Percentiles rank a stretch among this genome's conserved stretches.
Evolutionary conservation across 352 stramenopile species (phyloP).

Genomic region (Pythium myriotylum): DNA sequence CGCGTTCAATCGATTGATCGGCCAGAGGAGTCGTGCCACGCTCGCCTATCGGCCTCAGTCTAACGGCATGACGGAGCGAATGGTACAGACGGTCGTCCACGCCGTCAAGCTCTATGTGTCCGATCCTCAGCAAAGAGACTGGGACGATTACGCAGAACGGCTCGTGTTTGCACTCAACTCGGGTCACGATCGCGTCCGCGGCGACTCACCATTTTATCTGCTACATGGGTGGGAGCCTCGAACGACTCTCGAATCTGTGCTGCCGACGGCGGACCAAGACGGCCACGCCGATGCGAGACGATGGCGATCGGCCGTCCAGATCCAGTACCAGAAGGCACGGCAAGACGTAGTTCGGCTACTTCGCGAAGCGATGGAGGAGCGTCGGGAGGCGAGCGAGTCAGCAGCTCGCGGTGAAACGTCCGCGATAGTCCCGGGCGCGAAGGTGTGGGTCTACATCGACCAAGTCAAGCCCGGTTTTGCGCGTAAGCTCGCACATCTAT

Average conservation of each 20-base stretch:
- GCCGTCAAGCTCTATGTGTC: conserved; percentile 26
- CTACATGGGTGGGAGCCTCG: conserved; percentile 22
- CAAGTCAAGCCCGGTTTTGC: conserved; percentile 18
- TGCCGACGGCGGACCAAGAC: neutral
- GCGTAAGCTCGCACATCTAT: conserved; percentile 27
- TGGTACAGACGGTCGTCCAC: conserved; percentile 24
- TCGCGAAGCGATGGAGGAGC: conserved; percentile 11
- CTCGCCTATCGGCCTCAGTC: conserved; percentile 25
- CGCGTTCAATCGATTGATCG: conserved; percentile 23
- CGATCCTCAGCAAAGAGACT: conserved; percentile 21
- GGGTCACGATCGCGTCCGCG: neutral
- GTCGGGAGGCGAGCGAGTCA: too few species aligned
- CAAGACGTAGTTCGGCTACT: conserved; percentile 11
- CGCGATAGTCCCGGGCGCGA: conserved; percentile 4
- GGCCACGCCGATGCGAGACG: neutral
- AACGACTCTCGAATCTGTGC: neutral
- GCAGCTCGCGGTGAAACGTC: neutral
- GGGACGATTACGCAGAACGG: conserved; percentile 26
- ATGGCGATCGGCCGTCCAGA: conserved; percentile 1
- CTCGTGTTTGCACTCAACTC: conserved; percentile 31
- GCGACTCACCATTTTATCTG: conserved; percentile 20
- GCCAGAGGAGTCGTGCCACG: conserved; percentile 14
- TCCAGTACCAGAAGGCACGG: conserved; percentile 1
- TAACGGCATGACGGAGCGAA: conserved; percentile 23
- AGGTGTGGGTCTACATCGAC: conserved; percentile 33